Percentiles rank a stretch among this genome's conserved stretches.
These are phyloP conservation scores for Sphenostylis stenocarpa DNA, from an alignment of 306 rosid species.

Conservation along the genomic window DNA sequence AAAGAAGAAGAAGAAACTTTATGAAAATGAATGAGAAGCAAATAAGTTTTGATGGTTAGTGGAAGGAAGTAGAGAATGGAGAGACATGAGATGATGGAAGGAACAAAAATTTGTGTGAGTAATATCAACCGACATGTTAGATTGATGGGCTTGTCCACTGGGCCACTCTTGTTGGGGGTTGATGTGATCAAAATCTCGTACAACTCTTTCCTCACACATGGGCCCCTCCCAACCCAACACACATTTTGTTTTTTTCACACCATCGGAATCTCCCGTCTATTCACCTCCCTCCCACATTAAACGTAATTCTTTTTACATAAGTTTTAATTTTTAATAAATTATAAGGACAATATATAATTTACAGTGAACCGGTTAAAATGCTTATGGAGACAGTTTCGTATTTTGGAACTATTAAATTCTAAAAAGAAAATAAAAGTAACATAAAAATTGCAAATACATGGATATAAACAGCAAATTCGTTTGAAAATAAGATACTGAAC, in stretches of 20 bases:
- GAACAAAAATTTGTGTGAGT: neutral
- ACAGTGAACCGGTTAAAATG: too few relatives aligned
- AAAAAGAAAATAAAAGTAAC: too few relatives aligned
- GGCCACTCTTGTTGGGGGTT: neutral
- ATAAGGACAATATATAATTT: too few relatives aligned
- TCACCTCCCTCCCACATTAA: too few relatives aligned
- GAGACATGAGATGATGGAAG: neutral
- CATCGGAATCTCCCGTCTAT: neutral
- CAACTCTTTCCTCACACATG: neutral
- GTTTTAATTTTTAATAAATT: too few relatives aligned
- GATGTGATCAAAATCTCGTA: neutral
- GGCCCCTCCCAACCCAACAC: neutral
- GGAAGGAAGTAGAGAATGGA: neutral
- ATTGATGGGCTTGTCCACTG: constrained; percentile 12
- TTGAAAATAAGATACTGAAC: neutral
- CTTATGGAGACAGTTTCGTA: too few relatives aligned
- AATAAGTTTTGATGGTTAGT: too few relatives aligned
- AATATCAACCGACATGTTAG: constrained; percentile 4
- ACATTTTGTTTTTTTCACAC: neutral
- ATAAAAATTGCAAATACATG: neutral
- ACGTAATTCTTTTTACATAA: too few relatives aligned
- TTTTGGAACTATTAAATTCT: too few relatives aligned
- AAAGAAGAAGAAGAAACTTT: neutral
- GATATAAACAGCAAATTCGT: neutral
- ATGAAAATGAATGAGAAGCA: neutral